Base-by-base conservation (phyloP, 2,329 filamentous ascomycete genomes). In the Ceratocystis smalleyi region DNA sequence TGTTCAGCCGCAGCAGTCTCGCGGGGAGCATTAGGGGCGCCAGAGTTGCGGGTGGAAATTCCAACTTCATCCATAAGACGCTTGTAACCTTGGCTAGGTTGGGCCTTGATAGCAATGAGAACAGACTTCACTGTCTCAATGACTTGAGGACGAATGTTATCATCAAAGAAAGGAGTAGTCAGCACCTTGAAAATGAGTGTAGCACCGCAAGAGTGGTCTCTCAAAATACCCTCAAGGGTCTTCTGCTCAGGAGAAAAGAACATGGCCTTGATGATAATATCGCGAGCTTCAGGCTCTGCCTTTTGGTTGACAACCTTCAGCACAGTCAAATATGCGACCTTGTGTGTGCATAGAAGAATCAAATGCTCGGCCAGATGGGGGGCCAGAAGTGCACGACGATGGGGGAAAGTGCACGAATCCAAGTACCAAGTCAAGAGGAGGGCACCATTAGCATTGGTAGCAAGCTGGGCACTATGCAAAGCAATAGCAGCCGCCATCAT, bases 231-330 rank as follows among this genome's bases (percentile, higher is more conserved):
- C 73, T 96, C 91, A 49, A 99, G 77, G 1, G 89, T 84, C 69
- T 91, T 85, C 70, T 97, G 89, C 67, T 92, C 89, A 2, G 85
- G 82, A 7, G 89, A 91, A 75, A 96, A 95, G 81, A 99, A 97
- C 43, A 99, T 78, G 1, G 92, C 91, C 73, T 90, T 87, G 49
- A 97, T 79, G 47, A 99, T 89, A 59, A 83, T 88, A 71, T 99
- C 92, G 12, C 94, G 84, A 2, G 94, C 94, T 67, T 97, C 92
- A 0, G 89, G 81, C 75, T 99, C 94, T 43, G 91, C 89, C 72
- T 95, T 91, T 75, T 99, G 94, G 73, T 99, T 99, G 75, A 99
- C 95, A 61, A 97, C 91, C 78, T 99, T 99, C 65, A 99, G 79
- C 0, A 99, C 92, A 0, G 94, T 99, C 67, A 97, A 80, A 72